Conservation (phyloP, 768 basidiomycete genomes). For the Naganishia vishniacii region DNA sequence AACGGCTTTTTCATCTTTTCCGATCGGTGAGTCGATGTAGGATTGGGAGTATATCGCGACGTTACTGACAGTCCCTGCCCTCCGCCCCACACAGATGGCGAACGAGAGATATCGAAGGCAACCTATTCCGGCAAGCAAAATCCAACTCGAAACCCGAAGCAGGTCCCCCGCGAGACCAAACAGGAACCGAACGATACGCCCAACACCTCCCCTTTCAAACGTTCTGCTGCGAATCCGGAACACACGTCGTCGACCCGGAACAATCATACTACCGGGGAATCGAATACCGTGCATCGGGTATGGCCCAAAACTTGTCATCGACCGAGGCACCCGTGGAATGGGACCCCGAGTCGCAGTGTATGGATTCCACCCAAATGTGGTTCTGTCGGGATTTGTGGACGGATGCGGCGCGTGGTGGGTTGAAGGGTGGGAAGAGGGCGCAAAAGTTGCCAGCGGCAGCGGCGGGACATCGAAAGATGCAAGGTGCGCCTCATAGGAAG, state of each 20-base stretch:
- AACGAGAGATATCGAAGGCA: slow-evolving; percentile 94
- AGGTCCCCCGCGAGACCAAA: slow-evolving; percentile 82
- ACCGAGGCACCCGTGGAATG: slow-evolving; percentile 60
- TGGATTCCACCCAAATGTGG: slow-evolving; percentile 95
- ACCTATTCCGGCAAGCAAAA: slow-evolving; percentile 94
- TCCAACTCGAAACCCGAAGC: slow-evolving; percentile 84
- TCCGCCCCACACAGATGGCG: too few species aligned
- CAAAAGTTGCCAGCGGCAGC: slow-evolving; percentile 32
- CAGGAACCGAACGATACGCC: slow-evolving; percentile 74
- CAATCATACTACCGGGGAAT: slow-evolving; percentile 94
- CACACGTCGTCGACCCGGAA: slow-evolving; percentile 89
- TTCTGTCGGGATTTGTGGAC: slow-evolving; percentile 98
- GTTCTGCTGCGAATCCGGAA: slow-evolving; percentile 97
- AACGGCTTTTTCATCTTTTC: slow-evolving; percentile 97
- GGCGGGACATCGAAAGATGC: slow-evolving; percentile 23
- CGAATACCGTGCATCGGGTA: slow-evolving; percentile 70
- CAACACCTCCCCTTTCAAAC: slow-evolving; percentile 95
- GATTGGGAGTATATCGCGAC: neutral
- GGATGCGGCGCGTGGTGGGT: slow-evolving; percentile 69
- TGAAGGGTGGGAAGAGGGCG: slow-evolving; percentile 45
- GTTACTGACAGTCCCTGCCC: too few species aligned
- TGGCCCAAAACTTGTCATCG: slow-evolving; percentile 67
- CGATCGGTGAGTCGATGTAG: slow-evolving; percentile 62
- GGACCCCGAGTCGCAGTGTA: slow-evolving; percentile 74
- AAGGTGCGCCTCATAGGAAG: slow-evolving; percentile 31